These are phyloP conservation scores for Fistulinella prunicolor DNA, from an alignment of 768 basidiomycete genomes.

Conservation along the genomic window DNA sequence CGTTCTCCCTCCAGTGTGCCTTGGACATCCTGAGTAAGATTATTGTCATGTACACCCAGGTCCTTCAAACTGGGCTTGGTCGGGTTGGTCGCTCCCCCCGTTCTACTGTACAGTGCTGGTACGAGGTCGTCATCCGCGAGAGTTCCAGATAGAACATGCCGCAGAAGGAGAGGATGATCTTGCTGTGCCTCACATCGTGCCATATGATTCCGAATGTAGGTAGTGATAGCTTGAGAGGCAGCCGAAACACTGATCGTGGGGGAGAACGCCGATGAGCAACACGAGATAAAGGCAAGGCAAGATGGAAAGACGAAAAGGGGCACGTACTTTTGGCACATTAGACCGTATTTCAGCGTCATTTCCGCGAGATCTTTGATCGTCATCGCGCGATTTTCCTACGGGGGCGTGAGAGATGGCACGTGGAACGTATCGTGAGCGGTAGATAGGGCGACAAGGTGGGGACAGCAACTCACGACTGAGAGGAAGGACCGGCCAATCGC, in stretches of 20 bases:
- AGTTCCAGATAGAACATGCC: conserved; percentile 71
- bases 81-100: conserved; percentile 59
- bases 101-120: conserved; percentile 64
- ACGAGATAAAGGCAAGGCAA: conserved; percentile 11
- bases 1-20: conserved; percentile 31
- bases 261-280: conserved; percentile 7
- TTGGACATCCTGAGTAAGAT: background rate
- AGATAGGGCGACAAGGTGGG: conserved; percentile 7
- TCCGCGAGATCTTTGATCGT: conserved; percentile 85
- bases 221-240: conserved; percentile 78
- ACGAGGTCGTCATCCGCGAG: conserved; percentile 70
- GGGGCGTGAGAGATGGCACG: conserved; percentile 13
- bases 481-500: conserved; percentile 72
- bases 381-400: conserved; percentile 76
- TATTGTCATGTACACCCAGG: conserved; percentile 27
- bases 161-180: conserved; percentile 71
- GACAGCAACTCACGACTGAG: conserved; percentile 56
- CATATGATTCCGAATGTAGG: conserved; percentile 74
- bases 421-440: conserved; percentile 15
- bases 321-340: conserved; percentile 73
- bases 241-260: conserved; percentile 60
- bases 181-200: conserved; percentile 67
- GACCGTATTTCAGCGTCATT: conserved; percentile 58
- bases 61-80: conserved; percentile 24
- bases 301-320: conserved; percentile 9